These are phyloP conservation scores for Rasamsonia emersonii DNA, from an alignment of 2,329 filamentous ascomycete genomes.

Conservation along the genomic window DNA sequence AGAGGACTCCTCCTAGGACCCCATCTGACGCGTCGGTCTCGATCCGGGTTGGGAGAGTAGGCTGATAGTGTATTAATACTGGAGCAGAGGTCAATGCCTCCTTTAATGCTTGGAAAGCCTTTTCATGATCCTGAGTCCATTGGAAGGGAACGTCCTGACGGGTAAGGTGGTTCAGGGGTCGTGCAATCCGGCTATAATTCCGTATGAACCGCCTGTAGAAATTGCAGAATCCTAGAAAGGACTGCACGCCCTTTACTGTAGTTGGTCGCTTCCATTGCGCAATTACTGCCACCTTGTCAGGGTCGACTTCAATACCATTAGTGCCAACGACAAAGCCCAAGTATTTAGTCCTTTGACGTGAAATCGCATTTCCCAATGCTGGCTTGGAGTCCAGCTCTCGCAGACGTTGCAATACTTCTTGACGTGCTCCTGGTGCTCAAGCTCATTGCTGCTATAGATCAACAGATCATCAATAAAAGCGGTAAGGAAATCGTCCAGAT, in stretches of 20 bases:
- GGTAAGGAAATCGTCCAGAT: slow-evolving; percentile 8
- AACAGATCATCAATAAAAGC: slow-evolving; percentile 13
- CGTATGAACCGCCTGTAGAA: slow-evolving; percentile 12
- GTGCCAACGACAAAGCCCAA: slow-evolving; percentile 22
- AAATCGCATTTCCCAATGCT: slow-evolving; percentile 23
- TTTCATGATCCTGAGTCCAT: neutral
- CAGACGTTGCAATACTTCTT: slow-evolving; percentile 8
- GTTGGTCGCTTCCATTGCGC: slow-evolving; percentile 3
- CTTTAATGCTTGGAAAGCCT: neutral
- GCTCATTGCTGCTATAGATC: slow-evolving; percentile 6
- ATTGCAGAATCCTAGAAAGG: slow-evolving; percentile 13
- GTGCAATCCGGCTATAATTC: neutral
- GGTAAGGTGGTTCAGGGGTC: neutral
- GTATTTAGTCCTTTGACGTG: slow-evolving; percentile 18
- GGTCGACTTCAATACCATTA: slow-evolving; percentile 17
- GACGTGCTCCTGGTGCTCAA: slow-evolving; percentile 5
- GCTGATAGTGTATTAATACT: neutral
- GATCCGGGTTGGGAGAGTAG: neutral
- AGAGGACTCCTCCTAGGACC: neutral
- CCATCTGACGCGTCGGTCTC: slow-evolving; percentile 2
- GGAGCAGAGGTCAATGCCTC: neutral
- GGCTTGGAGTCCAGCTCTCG: slow-evolving; percentile 11
- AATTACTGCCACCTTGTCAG: slow-evolving; percentile 17
- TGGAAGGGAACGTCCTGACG: neutral
- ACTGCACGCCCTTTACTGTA: slow-evolving; percentile 9